Percentiles rank a stretch among this genome's conserved stretches.
These are phyloP conservation scores for Pisolithus microcarpus DNA, from an alignment of 768 basidiomycete genomes.

Conservation along the genomic window DNA sequence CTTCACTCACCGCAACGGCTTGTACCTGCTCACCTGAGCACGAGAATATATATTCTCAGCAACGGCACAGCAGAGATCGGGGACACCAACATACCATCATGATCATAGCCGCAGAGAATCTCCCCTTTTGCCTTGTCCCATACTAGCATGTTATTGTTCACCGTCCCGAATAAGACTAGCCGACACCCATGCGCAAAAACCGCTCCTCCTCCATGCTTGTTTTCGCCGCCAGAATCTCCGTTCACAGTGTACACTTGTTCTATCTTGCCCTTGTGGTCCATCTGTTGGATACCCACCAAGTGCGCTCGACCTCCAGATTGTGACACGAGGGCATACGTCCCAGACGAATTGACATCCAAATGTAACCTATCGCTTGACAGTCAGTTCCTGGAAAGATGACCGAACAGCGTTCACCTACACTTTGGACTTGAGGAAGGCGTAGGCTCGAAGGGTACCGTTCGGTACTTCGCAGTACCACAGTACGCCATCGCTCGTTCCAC, in stretches of 20 bases:
- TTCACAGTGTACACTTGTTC: slow-evolving; percentile 48
- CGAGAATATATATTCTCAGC: slow-evolving; percentile 6
- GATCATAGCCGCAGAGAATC: slow-evolving; percentile 54
- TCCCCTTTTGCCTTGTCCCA: slow-evolving; percentile 54
- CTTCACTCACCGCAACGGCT: slow-evolving; percentile 27
- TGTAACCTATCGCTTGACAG: slow-evolving; percentile 34
- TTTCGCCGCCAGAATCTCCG: slow-evolving; percentile 21
- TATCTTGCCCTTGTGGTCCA: slow-evolving; percentile 44
- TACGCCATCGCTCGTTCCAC: slow-evolving; percentile 64
- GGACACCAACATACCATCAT: slow-evolving; percentile 40
- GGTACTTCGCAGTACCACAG: slow-evolving; percentile 69
- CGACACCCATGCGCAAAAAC: slow-evolving; percentile 48
- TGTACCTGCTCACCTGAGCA: slow-evolving; percentile 26
- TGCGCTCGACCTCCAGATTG: slow-evolving; percentile 44
- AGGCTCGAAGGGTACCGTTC: slow-evolving; percentile 56
- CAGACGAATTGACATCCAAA: slow-evolving; percentile 44
- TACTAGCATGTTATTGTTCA: slow-evolving; percentile 48
- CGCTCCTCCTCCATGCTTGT: slow-evolving; percentile 37
- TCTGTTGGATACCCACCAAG: slow-evolving; percentile 43
- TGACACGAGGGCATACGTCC: slow-evolving; percentile 47
- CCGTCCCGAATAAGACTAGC: slow-evolving; percentile 49
- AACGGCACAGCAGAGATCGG: not conserved
- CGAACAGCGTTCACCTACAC: slow-evolving; percentile 37
- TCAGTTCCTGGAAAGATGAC: slow-evolving; percentile 7
- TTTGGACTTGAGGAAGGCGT: slow-evolving; percentile 49